These are phyloP conservation scores for Endogone sp. DNA, from an alignment of 192 early-diverging fungal genomes.

Conservation along the genomic window DNA sequence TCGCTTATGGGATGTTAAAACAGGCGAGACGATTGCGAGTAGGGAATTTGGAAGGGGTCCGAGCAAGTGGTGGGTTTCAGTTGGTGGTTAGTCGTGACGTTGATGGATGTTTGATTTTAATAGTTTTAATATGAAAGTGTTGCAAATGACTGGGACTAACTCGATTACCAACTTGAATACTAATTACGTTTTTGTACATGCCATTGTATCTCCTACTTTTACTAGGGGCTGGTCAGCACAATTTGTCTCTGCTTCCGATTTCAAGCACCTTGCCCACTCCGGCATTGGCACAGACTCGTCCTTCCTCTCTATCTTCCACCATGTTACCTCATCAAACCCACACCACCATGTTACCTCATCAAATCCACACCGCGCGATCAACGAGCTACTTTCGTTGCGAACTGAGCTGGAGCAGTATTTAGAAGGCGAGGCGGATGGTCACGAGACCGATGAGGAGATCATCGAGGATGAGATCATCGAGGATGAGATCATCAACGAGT, in stretches of 20 bases:
- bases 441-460: slow-evolving; percentile 20
- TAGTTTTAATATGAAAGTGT: too few relatives aligned
- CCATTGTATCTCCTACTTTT: slow-evolving; percentile 6
- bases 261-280: slow-evolving; percentile 7
- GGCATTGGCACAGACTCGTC: neutral
- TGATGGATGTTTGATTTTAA: too few relatives aligned
- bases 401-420: slow-evolving; percentile 18
- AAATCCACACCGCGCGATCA: slow-evolving; percentile 17
- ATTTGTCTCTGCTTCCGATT: neutral
- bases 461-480: slow-evolving; percentile 20
- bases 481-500: slow-evolving; percentile 21
- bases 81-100: neutral
- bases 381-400: slow-evolving; percentile 21
- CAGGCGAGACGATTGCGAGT: slow-evolving; percentile 24
- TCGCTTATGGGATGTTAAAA: slow-evolving; percentile 43
- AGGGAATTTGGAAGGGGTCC: slow-evolving; percentile 19
- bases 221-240: slow-evolving; percentile 22
- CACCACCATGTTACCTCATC: slow-evolving; percentile 18
- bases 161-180: too few relatives aligned
- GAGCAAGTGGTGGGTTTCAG: slow-evolving; percentile 24
- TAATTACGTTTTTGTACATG: too few relatives aligned
- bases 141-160: too few relatives aligned
- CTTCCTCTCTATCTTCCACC: neutral
- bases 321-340: neutral
- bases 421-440: slow-evolving; percentile 12